These are phyloP conservation scores for Phoenix dactylifera DNA, from an alignment of 176 grass and related monocot genomes.

Conservation along the genomic window DNA sequence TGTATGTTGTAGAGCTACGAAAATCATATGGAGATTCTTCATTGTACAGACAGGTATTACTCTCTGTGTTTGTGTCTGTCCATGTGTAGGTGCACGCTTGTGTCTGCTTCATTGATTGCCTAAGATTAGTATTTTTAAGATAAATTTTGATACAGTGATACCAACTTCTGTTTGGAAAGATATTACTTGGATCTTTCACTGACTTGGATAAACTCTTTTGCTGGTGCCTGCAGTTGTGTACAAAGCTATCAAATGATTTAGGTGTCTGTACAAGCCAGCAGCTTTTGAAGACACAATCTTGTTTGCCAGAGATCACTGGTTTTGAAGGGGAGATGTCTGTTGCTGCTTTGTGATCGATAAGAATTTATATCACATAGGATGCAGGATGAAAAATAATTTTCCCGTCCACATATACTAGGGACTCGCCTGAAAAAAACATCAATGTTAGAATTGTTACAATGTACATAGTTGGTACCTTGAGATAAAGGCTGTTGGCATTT, in stretches of 20 bases:
- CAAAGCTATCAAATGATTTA: constrained; percentile 52
- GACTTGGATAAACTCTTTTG: too few relatives aligned
- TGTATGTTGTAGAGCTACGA: constrained; percentile 77
- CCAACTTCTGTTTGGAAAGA: too few relatives aligned
- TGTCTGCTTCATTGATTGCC: not conserved
- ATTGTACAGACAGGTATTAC: constrained; percentile 59
- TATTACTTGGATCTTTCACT: too few relatives aligned
- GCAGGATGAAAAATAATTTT: too few relatives aligned
- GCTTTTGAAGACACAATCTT: not conserved
- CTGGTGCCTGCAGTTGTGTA: constrained; percentile 46
- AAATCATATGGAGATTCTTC: constrained; percentile 59
- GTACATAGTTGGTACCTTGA: too few relatives aligned
- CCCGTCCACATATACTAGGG: too few relatives aligned
- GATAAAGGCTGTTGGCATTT: too few relatives aligned
- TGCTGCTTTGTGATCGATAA: not conserved
- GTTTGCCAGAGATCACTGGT: not conserved
- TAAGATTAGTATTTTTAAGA: not conserved
- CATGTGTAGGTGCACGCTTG: too few relatives aligned
- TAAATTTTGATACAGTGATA: too few relatives aligned
- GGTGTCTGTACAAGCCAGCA: constrained; percentile 42
- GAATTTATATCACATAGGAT: too few relatives aligned
- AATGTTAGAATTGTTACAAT: too few relatives aligned
- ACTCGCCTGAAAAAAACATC: too few relatives aligned
- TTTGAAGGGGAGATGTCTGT: constrained; percentile 7
- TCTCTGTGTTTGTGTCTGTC: not conserved